Percentiles rank a stretch among this genome's conserved stretches.
phyloP scores from a whole-genome alignment of 1,284 basidiomycete species.

The Ganoderma lingzhi region DNA sequence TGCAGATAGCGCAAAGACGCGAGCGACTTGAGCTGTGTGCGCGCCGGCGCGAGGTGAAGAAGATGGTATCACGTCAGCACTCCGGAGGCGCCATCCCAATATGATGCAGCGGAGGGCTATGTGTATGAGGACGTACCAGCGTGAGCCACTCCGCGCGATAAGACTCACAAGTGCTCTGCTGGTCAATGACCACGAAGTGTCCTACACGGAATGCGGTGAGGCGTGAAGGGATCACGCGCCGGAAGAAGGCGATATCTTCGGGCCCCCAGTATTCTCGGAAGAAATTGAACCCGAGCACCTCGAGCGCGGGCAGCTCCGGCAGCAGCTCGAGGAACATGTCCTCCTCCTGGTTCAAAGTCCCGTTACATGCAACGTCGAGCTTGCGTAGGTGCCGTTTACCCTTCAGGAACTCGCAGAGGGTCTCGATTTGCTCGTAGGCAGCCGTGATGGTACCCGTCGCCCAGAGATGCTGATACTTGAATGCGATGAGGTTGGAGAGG shows the following conservation, averaged over 20 bases:
- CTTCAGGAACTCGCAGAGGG: constrained; percentile 20
- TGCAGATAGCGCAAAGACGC: constrained; percentile 12
- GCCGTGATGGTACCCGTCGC: too few species aligned
- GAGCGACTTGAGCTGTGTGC: constrained; percentile 5
- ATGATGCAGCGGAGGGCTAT: too few species aligned
- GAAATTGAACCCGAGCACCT: constrained; percentile 17
- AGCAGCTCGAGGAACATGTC: constrained; percentile 1
- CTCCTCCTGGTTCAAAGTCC: background rate
- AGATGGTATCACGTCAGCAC: background rate
- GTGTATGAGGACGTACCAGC: constrained; percentile 5
- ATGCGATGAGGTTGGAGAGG: constrained; percentile 23
- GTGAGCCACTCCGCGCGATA: constrained; percentile 4
- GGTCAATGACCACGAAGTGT: background rate
- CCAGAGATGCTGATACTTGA: constrained; percentile 12
- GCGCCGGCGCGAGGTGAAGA: too few species aligned
- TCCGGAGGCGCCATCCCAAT: too few species aligned
- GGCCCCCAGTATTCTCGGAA: background rate
- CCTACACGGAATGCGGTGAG: constrained; percentile 11
- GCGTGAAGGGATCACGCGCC: background rate
- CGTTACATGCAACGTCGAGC: constrained; percentile 16
- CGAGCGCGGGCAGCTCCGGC: constrained; percentile 12
- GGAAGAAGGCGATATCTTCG: background rate
- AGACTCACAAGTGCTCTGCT: background rate
- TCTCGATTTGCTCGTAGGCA: background rate
- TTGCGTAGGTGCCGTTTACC: constrained; percentile 15